Base-by-base conservation (phyloP, 108 stramenopile genomes). In the Skeletonema tropicum region DNA sequence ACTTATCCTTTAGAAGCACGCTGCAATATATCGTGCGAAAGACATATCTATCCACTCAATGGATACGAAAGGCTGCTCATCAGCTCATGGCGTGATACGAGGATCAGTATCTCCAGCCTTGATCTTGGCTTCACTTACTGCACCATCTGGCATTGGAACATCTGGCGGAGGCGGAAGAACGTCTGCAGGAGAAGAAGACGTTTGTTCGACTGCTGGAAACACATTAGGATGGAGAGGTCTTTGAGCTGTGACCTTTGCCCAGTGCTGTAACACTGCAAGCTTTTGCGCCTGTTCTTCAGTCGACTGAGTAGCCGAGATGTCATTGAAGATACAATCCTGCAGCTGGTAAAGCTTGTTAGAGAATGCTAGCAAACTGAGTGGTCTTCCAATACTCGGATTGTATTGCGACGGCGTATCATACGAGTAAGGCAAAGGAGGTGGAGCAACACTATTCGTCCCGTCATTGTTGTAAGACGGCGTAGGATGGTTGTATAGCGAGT, bases 161-260 rank as follows among this genome's bases (percentile, higher is more conserved):
- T 12, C 57, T 17, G 29, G 14, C 57, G 57, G 8, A 58, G 57
- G 57, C 2, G 26, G 26, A 29, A 2, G 26, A 29, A 29, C 2
- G 26, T 29, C 2, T 31, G 30, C 63, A 42, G 2, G 9, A 38
- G 57, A 6, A 25, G 17, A 36, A 5, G 42, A 25, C 2, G 10
- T 9, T 9, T 23, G 2, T n/a, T 55, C 23, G 9, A 23, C 52
- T 17, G 52, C 23, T 25, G 52, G 9, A 33, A 46, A 42, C 39
- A 2, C 36, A 31, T 45, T 39, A 42, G 70, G 45, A 45, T 71
- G 70, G 21, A 71, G 59, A 38, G 70, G 70, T 60, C 31, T 71
- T 29, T 60, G 57, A 33, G 41, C 58, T n/a, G 60, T 59, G 9
- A 26, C 59, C 39, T 61, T 71, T 13, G 70, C 60, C 70, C 70